phyloP scores from a whole-genome alignment of 2,329 filamentous ascomycete species.

The Trichophyton benhamiae region DNA sequence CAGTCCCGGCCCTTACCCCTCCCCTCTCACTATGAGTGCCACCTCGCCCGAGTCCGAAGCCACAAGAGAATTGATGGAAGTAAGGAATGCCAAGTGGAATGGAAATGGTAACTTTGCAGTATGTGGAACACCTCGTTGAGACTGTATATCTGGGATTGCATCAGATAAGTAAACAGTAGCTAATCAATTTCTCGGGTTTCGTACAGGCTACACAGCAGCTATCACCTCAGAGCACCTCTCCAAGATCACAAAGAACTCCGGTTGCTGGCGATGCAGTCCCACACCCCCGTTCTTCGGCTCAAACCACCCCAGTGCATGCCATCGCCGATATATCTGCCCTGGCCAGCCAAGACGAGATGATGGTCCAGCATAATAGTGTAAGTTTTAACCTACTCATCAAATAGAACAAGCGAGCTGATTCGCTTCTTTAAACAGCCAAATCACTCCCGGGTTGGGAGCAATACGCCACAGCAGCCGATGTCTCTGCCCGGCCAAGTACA shows the following conservation, averaged over 20 bases:
- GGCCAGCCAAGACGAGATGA: background rate
- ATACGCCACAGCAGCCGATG: slow-evolving; percentile 1
- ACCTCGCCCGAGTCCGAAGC: slow-evolving; percentile 12
- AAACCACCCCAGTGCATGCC: background rate
- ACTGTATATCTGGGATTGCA: background rate
- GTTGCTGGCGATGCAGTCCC: background rate
- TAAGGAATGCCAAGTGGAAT: slow-evolving; percentile 11
- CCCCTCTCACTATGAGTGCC: slow-evolving; percentile 9
- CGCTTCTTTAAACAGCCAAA: background rate
- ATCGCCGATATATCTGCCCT: background rate
- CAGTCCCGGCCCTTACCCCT: slow-evolving; percentile 13
- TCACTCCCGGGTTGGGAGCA: background rate
- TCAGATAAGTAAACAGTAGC: background rate
- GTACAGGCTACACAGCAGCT: slow-evolving; percentile 1
- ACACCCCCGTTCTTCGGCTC: slow-evolving; percentile 1
- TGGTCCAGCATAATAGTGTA: background rate
- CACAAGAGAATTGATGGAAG: slow-evolving; percentile 12
- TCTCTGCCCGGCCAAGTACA: background rate
- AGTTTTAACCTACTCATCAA: background rate
- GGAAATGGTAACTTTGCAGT: slow-evolving; percentile 11
- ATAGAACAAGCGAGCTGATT: background rate
- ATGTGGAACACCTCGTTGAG: slow-evolving; percentile 4
- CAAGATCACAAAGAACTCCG: slow-evolving; percentile 3
- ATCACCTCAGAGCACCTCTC: slow-evolving; percentile 4
- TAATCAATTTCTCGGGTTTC: background rate